Conservation (phyloP, 2,329 filamentous ascomycete species). For the Aspergillus hortae region DNA sequence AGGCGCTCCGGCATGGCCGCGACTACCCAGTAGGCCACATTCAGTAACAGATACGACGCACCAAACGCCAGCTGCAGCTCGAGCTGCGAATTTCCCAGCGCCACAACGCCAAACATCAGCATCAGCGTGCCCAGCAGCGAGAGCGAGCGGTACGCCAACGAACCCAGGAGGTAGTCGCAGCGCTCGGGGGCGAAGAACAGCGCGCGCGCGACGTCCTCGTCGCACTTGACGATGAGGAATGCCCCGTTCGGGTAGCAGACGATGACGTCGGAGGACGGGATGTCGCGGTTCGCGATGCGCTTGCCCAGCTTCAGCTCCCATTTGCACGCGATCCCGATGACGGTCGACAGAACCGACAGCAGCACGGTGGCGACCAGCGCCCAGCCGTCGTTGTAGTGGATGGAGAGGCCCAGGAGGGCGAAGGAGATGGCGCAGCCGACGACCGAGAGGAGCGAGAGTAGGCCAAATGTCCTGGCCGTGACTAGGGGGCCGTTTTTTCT, state of each 20-base stretch:
- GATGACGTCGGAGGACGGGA: constrained; percentile 57
- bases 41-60: constrained; percentile 55
- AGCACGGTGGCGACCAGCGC: constrained; percentile 3
- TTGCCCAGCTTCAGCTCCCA: constrained; percentile 57
- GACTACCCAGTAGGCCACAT: constrained; percentile 57
- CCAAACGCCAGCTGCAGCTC: constrained; percentile 57
- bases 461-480: neutral
- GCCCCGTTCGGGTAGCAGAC: constrained; percentile 59
- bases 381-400: constrained; percentile 6
- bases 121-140: constrained; percentile 57
- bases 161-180: constrained; percentile 53
- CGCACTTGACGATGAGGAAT: constrained; percentile 56
- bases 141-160: constrained; percentile 47
- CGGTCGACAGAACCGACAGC: constrained; percentile 1
- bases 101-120: constrained; percentile 59
- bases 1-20: constrained; percentile 47
- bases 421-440: constrained; percentile 3
- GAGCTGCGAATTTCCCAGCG: constrained; percentile 62
- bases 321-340: constrained; percentile 8
- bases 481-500: neutral
- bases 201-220: constrained; percentile 59
- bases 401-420: constrained; percentile 3
- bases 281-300: constrained; percentile 45
- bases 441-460: constrained; percentile 1
- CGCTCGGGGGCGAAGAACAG: constrained; percentile 60